A percentile compares a stretch with the other conserved stretches of the same genome.
These are phyloP conservation scores for Termitomyces sp. DNA, from an alignment of 768 basidiomycete species.

Conservation along the genomic window DNA sequence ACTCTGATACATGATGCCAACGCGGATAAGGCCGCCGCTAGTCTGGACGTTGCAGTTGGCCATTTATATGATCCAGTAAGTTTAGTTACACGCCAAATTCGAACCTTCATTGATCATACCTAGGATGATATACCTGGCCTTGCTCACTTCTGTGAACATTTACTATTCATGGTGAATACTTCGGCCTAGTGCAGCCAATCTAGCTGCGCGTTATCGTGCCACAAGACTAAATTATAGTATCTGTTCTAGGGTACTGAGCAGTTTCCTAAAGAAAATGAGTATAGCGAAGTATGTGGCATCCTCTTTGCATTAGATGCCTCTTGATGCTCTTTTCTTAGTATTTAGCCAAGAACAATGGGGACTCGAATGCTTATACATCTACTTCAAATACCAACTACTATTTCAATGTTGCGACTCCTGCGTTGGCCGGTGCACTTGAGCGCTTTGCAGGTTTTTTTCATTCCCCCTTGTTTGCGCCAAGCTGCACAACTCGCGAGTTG, in stretches of 20 bases:
- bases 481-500: slow-evolving; percentile 83
- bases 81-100: slow-evolving; percentile 6
- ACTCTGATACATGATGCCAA: slow-evolving; percentile 77
- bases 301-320: not conserved
- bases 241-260: slow-evolving; percentile 63
- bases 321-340: slow-evolving; percentile 37
- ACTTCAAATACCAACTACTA: slow-evolving; percentile 90
- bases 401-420: slow-evolving; percentile 63
- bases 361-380: slow-evolving; percentile 89
- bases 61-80: slow-evolving; percentile 90
- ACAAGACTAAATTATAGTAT: not conserved
- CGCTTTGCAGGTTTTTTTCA: slow-evolving; percentile 88
- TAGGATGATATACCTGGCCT: slow-evolving; percentile 88
- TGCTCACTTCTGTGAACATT: slow-evolving; percentile 94
- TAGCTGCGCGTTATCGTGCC: too few relatives aligned
- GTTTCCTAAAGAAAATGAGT: slow-evolving; percentile 92
- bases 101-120: not conserved
- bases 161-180: slow-evolving; percentile 84
- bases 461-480: slow-evolving; percentile 82
- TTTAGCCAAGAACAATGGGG: slow-evolving; percentile 76
- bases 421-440: slow-evolving; percentile 63
- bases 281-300: slow-evolving; percentile 59
- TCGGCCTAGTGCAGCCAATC: not conserved
- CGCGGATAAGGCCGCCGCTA: slow-evolving; percentile 93
- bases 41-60: slow-evolving; percentile 91